Base-by-base conservation (phyloP, 306 rosid genomes). In the Purshia tridentata region DNA sequence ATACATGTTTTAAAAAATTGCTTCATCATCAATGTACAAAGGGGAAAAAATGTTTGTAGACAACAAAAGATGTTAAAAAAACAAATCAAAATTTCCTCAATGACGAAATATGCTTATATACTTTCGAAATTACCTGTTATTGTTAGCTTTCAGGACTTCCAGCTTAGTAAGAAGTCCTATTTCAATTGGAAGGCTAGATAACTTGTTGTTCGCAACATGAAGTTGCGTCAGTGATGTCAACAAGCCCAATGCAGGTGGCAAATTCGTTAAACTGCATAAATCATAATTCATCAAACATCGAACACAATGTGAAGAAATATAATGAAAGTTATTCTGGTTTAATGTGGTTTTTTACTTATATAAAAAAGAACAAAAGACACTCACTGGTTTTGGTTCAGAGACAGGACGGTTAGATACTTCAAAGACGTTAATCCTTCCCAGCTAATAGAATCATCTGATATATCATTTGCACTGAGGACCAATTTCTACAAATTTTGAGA, bases 341-440 rank as follows among this genome's bases (percentile, higher is more conserved):
- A 67, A 49, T 7, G 44, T 42, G 44, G 59, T 69, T 52, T 6
- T 19, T 53, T 18, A 20, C 51, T 69, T 29, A 4, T 39, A 69
- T 72, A 2, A 15, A 35, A 56, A 35, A 46, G 67, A 9, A 60
- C 35, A 61, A 71, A 61, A 72, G 75, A 42, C 71, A 82, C 97
- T 85, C 83, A 94, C 98, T 67, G 76, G 81, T 94, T 94, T 73
- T 88, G 91, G 76, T 88, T 83, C 84, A 94, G 76, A 67, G 91
- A 82, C 39, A 89, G 73, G 71, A 94, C 84, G 13, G 84, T 81
- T 66, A 93, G 80, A 84, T 68, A 37, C 84, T 86, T 88, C 80
- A 91, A 72, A 74, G 76, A 70, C 67, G 72, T 70, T 45, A 94
- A 72, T 66, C 89, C 96, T 62, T 85, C 90, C 98, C 97, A 94